Evolutionary conservation across 2,329 filamentous ascomycete genomes (phyloP).

Genomic region (Cladophialophora exuberans): DNA sequence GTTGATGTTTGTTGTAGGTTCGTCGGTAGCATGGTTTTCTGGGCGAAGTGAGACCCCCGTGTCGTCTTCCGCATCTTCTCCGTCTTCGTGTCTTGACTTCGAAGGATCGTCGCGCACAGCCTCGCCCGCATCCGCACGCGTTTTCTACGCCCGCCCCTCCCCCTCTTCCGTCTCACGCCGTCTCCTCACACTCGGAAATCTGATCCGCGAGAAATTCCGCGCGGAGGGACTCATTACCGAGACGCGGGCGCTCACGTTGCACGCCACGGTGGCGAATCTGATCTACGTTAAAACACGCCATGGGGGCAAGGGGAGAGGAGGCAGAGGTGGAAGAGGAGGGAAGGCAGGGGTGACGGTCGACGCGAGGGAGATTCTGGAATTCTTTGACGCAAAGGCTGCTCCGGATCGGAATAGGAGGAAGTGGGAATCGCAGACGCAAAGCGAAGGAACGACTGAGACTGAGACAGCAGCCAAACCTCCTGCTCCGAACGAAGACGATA

Average conservation of each 20-base stretch:
- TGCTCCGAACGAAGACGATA: slow-evolving; percentile 33
- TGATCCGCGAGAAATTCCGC: slow-evolving; percentile 46
- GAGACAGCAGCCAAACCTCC: background rate
- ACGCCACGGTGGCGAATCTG: slow-evolving; percentile 86
- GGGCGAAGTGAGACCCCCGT: too few relatives aligned
- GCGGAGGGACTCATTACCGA: slow-evolving; percentile 45
- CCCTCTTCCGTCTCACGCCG: slow-evolving; percentile 45
- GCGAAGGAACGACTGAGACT: background rate
- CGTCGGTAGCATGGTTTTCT: too few relatives aligned
- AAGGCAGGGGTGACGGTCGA: slow-evolving; percentile 48
- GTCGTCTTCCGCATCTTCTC: background rate
- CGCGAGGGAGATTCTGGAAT: slow-evolving; percentile 41
- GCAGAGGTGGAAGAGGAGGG: slow-evolving; percentile 12
- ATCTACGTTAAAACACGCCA: slow-evolving; percentile 61
- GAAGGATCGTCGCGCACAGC: background rate
- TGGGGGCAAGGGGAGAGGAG: slow-evolving; percentile 24
- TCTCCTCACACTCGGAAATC: slow-evolving; percentile 46
- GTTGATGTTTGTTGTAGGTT: too few relatives aligned
- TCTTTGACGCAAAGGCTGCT: slow-evolving; percentile 36
- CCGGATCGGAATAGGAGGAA: background rate
- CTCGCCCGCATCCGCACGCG: slow-evolving; percentile 19
- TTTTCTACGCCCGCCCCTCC: slow-evolving; percentile 36
- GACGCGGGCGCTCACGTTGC: slow-evolving; percentile 68
- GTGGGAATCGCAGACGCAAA: background rate
- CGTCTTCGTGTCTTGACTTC: background rate